Conservation (phyloP, 2,329 filamentous ascomycete genomes). For the Sarocladiaceae sp. region DNA sequence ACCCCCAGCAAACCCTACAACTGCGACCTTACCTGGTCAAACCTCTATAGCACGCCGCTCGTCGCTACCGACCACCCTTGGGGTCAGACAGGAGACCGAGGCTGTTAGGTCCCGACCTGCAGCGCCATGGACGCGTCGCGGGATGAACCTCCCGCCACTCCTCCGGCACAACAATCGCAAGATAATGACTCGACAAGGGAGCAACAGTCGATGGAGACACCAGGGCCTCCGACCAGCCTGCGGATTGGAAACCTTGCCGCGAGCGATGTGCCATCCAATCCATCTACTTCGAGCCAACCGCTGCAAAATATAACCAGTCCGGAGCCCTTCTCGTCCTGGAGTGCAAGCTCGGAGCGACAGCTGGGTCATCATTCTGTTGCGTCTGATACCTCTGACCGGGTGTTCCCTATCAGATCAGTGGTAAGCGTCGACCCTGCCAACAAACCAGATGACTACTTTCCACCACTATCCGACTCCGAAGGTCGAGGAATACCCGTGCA, state of each 20-base stretch:
- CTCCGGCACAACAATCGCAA: conserved; percentile 1
- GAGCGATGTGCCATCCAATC: background rate
- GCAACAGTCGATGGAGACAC: background rate
- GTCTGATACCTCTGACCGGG: conserved; percentile 51
- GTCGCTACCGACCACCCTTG: conserved; percentile 8
- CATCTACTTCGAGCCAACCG: background rate
- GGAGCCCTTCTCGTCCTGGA: conserved; percentile 35
- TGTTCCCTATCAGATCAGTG: conserved; percentile 80
- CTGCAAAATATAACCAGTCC: conserved; percentile 15
- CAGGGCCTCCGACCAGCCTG: background rate
- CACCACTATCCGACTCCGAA: conserved; percentile 24
- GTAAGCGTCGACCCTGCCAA: conserved; percentile 60
- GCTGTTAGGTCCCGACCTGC: conserved; percentile 16
- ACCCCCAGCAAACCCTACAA: too few relatives aligned
- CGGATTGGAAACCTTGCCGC: background rate
- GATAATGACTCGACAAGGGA: conserved; percentile 11
- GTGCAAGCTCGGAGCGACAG: conserved; percentile 37
- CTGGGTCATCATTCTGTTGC: conserved; percentile 24
- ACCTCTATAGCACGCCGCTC: background rate
- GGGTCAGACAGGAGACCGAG: conserved; percentile 10
- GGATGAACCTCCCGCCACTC: conserved; percentile 9
- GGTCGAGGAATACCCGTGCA: conserved; percentile 24
- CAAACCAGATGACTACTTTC: conserved; percentile 38
- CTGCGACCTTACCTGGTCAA: background rate
- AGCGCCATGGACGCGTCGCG: conserved; percentile 19